Conservation (phyloP, 106 monocot species). For the Acorus gramineus region DNA sequence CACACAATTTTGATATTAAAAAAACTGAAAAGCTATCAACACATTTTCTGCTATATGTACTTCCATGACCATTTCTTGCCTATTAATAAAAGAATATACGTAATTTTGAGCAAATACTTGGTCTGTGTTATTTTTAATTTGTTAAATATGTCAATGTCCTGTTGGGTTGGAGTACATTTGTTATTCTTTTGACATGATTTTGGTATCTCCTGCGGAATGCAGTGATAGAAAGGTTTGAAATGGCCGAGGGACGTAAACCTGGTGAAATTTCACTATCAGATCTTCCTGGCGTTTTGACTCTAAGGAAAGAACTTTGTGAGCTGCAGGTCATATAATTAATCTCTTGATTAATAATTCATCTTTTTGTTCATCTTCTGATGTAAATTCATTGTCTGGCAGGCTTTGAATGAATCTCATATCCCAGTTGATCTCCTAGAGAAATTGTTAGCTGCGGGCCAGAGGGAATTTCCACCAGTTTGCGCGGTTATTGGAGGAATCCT, state of each 20-base stretch:
- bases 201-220: not conserved
- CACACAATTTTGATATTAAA: too few species aligned
- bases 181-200: not conserved
- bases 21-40: too few species aligned
- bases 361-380: conserved; percentile 9
- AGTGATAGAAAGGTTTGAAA: conserved; percentile 77
- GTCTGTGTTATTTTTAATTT: too few species aligned
- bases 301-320: conserved; percentile 63
- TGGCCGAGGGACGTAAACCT: conserved; percentile 29
- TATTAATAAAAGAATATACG: too few species aligned
- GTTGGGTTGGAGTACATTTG: not conserved
- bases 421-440: conserved; percentile 39
- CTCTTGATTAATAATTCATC: conserved; percentile 3
- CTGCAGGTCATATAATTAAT: conserved; percentile 38
- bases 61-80: too few species aligned
- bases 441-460: conserved; percentile 46
- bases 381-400: conserved; percentile 22
- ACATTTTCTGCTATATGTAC: too few species aligned
- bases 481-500: conserved; percentile 86
- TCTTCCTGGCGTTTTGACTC: conserved; percentile 43
- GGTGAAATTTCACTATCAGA: conserved; percentile 43
- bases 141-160: not conserved
- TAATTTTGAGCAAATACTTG: too few species aligned
- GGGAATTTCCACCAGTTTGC: conserved; percentile 84
- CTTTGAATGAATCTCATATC: conserved; percentile 54